Evolutionary conservation across 768 basidiomycete species (phyloP).

Genomic region (Lactifluus echinatus): DNA sequence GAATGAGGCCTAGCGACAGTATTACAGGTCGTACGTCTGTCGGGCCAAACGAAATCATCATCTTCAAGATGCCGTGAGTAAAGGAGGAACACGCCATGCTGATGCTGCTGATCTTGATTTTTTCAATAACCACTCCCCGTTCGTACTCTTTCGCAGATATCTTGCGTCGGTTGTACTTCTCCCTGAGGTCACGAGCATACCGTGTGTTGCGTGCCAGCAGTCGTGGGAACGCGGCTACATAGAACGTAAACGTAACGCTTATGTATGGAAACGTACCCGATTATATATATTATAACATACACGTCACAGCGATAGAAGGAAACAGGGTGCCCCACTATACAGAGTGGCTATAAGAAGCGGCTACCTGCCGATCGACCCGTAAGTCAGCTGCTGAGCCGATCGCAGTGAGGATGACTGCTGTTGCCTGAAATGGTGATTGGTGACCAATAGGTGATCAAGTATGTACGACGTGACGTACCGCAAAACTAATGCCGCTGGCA

Average conservation of each 20-base stretch:
- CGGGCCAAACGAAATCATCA: too few species aligned
- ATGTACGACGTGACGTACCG: conserved; percentile 34
- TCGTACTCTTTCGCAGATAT: too few species aligned
- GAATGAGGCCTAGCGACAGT: conserved; percentile 54
- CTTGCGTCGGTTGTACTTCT: conserved; percentile 53
- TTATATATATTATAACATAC: conserved; percentile 67
- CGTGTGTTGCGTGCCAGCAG: conserved; percentile 71
- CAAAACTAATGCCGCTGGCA: conserved; percentile 70
- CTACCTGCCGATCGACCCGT: conserved; percentile 73
- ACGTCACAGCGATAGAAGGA: conserved; percentile 65
- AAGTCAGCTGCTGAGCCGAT: conserved; percentile 62
- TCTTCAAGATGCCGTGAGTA: not conserved
- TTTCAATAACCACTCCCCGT: too few species aligned
- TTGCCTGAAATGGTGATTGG: conserved; percentile 34
- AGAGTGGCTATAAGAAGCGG: conserved; percentile 59
- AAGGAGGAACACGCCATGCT: conserved; percentile 60
- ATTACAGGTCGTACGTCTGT: too few species aligned
- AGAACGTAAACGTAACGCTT: conserved; percentile 75
- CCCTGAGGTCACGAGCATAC: conserved; percentile 45
- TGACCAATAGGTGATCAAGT: not conserved
- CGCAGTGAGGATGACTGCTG: conserved; percentile 73
- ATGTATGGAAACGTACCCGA: conserved; percentile 73
- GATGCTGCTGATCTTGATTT: too few species aligned
- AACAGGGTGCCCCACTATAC: conserved; percentile 71
- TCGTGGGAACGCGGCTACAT: conserved; percentile 67